Base-by-base conservation (phyloP, 2,329 filamentous ascomycete genomes). In the Thelonectria discophora region DNA sequence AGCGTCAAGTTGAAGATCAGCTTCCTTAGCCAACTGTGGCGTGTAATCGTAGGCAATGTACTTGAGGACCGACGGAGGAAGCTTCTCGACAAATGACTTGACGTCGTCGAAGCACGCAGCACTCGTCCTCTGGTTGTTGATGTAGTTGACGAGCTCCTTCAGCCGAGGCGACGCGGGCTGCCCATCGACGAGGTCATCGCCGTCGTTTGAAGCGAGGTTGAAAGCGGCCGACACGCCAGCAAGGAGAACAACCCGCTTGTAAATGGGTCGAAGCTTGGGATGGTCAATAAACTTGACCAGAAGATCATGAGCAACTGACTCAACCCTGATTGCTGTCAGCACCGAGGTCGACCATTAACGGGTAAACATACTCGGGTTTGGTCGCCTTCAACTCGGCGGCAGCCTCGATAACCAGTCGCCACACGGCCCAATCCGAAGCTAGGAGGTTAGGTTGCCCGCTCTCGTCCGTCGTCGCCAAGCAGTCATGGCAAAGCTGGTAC, bases 61-160 rank as follows among this genome's bases (percentile, higher is more conserved):
- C 43, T 75, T 76, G 8, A 80, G 66, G 7, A 83, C 82, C 0
- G 74, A 66, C 2, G 77, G 72, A 1, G 71, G 75, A 0, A 87
- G 75, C 18, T 73, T 70, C 42, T 81, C 77, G 3, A 82, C 72
- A 56, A 81, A 83, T 1, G 65, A 63, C 61, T 80, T 83, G 42
- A 84, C 66, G 50, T 84, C 83, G 34, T 80, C 78, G 56, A 86
- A 85, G 57, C 76, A 82, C 7, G 77, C 74, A 5, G 75, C 70
- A n/a, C 73, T 77, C 0, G 64, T 63, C n/a, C 70, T 73, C 55
- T 80, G 74, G 34, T 75, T 71, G 2, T 75, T 63, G 18, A 82
- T 69, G 46, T 79, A 79, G 12, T 71, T 67, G 12, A 76, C 58
- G 11, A 84, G 61, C 32, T 77, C 76, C 15, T 60, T 66, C 5